These are phyloP conservation scores for Diutina rugosa DNA, from an alignment of 1,139 yeast genomes.

Conservation along the genomic window DNA sequence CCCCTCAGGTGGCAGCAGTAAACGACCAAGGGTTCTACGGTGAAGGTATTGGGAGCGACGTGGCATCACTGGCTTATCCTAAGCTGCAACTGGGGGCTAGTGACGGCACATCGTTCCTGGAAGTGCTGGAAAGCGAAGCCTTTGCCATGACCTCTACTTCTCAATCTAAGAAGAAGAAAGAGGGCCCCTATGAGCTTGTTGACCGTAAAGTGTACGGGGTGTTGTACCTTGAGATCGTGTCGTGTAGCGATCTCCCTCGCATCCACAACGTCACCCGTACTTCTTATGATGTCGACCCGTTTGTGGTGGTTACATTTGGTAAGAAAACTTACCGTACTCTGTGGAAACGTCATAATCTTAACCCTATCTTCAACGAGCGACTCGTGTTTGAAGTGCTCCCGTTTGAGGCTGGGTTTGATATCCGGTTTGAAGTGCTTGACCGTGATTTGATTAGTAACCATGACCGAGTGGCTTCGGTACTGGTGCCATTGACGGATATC, in stretches of 20 bases:
- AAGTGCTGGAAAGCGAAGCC: background rate
- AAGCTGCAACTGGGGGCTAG: background rate
- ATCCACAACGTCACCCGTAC: conserved; percentile 47
- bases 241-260: conserved; percentile 64
- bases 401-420: conserved; percentile 50
- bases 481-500: conserved; percentile 39
- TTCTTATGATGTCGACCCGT: conserved; percentile 93
- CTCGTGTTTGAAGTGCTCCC: conserved; percentile 66
- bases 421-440: conserved; percentile 67
- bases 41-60: conserved; percentile 4
- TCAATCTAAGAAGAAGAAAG: background rate
- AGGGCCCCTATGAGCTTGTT: conserved; percentile 15
- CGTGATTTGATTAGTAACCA: conserved; percentile 74
- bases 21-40: conserved; percentile 33
- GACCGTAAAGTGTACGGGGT: conserved; percentile 52
- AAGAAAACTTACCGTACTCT: conserved; percentile 80
- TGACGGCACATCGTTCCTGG: background rate
- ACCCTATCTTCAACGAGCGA: conserved; percentile 74
- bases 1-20: conserved; percentile 12
- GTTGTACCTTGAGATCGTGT: conserved; percentile 59
- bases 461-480: conserved; percentile 63
- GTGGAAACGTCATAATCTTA: conserved; percentile 70
- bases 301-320: conserved; percentile 85
- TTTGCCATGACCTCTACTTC: background rate
- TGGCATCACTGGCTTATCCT: background rate